Evolutionary conservation across 108 stramenopile genomes (phyloP).

Genomic region (Pinguiococcus pyrenoidosus): DNA sequence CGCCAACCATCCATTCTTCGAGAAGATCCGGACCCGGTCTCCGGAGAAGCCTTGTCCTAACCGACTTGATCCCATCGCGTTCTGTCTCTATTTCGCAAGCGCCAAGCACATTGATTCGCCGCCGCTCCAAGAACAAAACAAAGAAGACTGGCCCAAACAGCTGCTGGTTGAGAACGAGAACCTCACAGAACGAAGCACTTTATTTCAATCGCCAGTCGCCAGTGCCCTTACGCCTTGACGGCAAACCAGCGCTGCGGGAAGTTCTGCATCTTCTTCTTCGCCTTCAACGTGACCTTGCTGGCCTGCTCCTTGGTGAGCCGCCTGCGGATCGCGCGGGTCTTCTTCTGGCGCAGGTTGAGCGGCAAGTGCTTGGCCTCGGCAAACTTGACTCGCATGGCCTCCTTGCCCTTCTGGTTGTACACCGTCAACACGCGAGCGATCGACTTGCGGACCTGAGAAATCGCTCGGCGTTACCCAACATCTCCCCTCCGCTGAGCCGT

Average conservation of each 20-base stretch:
- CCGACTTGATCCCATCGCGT: too few species aligned
- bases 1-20: too few species aligned
- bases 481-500: background rate
- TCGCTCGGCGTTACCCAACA: background rate
- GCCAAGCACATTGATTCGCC: too few species aligned
- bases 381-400: conserved; percentile 56
- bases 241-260: conserved; percentile 26
- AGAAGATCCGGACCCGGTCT: too few species aligned
- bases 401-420: conserved; percentile 92
- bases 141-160: too few species aligned
- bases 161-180: too few species aligned
- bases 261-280: conserved; percentile 55
- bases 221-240: conserved; percentile 30
- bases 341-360: conserved; percentile 87
- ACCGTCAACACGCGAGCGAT: conserved; percentile 96
- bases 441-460: conserved; percentile 70
- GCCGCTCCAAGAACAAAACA: too few species aligned
- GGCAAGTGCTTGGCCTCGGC: conserved; percentile 78
- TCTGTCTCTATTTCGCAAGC: too few species aligned
- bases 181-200: too few species aligned
- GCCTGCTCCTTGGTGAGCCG: conserved; percentile 73
- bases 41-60: too few species aligned
- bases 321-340: conserved; percentile 92
- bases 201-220: too few species aligned
- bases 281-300: conserved; percentile 59